Evolutionary conservation across 1,139 yeast genomes (phyloP).

Genomic region (Keqinozyma sinolaborantium): DNA sequence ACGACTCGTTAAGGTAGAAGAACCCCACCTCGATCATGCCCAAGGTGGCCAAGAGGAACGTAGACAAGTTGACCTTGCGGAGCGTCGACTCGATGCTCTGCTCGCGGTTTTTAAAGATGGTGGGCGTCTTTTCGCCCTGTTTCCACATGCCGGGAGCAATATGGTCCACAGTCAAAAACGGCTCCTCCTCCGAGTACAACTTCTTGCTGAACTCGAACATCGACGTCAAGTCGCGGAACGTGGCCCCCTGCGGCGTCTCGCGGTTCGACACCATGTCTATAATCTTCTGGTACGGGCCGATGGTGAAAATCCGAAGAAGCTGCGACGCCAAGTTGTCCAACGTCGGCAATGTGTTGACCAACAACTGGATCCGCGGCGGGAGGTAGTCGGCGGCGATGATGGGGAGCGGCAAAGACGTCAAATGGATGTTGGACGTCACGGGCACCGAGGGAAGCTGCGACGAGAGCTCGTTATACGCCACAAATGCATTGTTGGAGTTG

Average conservation of each 20-base stretch:
- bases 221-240: slow-evolving; percentile 68
- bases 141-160: slow-evolving; percentile 67
- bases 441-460: slow-evolving; percentile 38
- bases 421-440: slow-evolving; percentile 46
- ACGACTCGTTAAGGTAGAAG: slow-evolving; percentile 77
- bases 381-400: slow-evolving; percentile 53
- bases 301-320: slow-evolving; percentile 62
- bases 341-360: slow-evolving; percentile 65
- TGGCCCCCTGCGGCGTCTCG: slow-evolving; percentile 69
- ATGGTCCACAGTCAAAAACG: slow-evolving; percentile 60
- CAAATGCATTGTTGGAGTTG: slow-evolving; percentile 40
- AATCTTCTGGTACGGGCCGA: slow-evolving; percentile 70
- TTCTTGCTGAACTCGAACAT: slow-evolving; percentile 71
- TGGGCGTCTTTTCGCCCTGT: slow-evolving; percentile 56
- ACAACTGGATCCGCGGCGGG: slow-evolving; percentile 58
- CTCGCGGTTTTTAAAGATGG: slow-evolving; percentile 55
- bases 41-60: slow-evolving; percentile 79
- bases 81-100: slow-evolving; percentile 67
- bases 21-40: slow-evolving; percentile 88
- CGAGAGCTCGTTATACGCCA: slow-evolving; percentile 41
- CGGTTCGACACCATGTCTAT: slow-evolving; percentile 70
- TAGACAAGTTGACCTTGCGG: slow-evolving; percentile 81
- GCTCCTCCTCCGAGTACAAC: slow-evolving; percentile 63
- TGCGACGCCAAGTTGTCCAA: slow-evolving; percentile 76
- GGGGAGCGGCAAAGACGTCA: slow-evolving; percentile 57